A percentile compares a stretch with the other conserved stretches of the same genome.
Conservation (phyloP, 1,139 yeast species). For the Lodderomyces beijingensis region DNA sequence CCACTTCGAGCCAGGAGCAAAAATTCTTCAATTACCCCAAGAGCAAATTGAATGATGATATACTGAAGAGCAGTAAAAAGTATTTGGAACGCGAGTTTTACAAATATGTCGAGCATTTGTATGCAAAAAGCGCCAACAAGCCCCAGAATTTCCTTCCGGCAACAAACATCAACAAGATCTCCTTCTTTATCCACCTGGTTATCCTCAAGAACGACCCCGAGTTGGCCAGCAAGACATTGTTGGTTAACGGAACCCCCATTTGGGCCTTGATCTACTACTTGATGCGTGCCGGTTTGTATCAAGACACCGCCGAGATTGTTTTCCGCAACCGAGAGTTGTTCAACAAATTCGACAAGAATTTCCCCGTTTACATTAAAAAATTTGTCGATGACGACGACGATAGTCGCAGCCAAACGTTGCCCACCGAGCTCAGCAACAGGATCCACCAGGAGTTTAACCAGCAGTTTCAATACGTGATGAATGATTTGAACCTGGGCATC, state of each 20-base stretch:
- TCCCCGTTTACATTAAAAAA: slow-evolving; percentile 74
- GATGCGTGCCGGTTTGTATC: slow-evolving; percentile 74
- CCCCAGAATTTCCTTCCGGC: slow-evolving; percentile 48
- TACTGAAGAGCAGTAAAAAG: slow-evolving; percentile 53
- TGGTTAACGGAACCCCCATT: slow-evolving; percentile 76
- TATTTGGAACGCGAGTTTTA: slow-evolving; percentile 76
- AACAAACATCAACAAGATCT: slow-evolving; percentile 65
- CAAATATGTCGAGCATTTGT: slow-evolving; percentile 68
- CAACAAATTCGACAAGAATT: slow-evolving; percentile 79
- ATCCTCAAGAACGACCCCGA: slow-evolving; percentile 36
- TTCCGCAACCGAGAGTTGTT: slow-evolving; percentile 45
- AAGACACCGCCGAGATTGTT: slow-evolving; percentile 61
- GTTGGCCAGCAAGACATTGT: slow-evolving; percentile 30
- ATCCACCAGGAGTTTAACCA: slow-evolving; percentile 80
- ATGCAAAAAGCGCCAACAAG: slow-evolving; percentile 55
- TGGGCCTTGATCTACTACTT: slow-evolving; percentile 90
- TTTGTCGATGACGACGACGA: slow-evolving; percentile 61
- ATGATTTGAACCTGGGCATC: slow-evolving; percentile 43
- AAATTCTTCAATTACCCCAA: slow-evolving; percentile 38
- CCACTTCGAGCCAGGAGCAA: slow-evolving; percentile 42
- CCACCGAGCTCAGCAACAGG: slow-evolving; percentile 65
- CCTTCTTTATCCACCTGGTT: slow-evolving; percentile 59
- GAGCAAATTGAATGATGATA: slow-evolving; percentile 38
- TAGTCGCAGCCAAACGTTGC: slow-evolving; percentile 48
- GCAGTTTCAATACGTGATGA: slow-evolving; percentile 65